These are phyloP conservation scores for Cryptosporidium parvum DNA, from an alignment of 169 alveolate species.

Conservation along the genomic window DNA sequence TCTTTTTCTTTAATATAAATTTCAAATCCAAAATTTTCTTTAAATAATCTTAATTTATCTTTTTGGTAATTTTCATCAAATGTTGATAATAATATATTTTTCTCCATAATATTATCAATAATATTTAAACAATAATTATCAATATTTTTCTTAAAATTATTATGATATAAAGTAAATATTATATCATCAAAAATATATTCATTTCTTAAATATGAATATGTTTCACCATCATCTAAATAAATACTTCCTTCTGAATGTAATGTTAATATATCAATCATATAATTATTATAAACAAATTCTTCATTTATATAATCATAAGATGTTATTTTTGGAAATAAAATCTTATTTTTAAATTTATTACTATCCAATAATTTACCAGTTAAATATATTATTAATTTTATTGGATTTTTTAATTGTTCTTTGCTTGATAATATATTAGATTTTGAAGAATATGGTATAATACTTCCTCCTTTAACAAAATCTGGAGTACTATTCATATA, in stretches of 20 bases:
- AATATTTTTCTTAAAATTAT: neutral
- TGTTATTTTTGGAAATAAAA: neutral
- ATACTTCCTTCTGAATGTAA: constrained; percentile 64
- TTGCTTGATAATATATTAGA: constrained; percentile 20
- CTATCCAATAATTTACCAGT: constrained; percentile 22
- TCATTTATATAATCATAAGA: neutral
- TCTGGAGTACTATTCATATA: constrained; percentile 43
- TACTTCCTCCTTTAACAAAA: constrained; percentile 58
- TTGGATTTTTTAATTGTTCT: constrained; percentile 20
- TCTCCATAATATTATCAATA: neutral
- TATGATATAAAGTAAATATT: constrained; percentile 10
- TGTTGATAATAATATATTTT: constrained; percentile 6
- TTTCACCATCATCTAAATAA: constrained; percentile 53
- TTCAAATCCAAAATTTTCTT: constrained; percentile 9
- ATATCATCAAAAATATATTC: constrained; percentile 46
- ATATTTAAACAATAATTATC: neutral
- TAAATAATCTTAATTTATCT: constrained; percentile 20
- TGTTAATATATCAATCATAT: constrained; percentile 32
- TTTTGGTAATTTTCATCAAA: constrained; percentile 14
- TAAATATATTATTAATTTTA: constrained; percentile 26
- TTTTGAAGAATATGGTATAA: constrained; percentile 25
- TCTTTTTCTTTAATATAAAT: constrained; percentile 16
- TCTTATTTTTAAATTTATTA: neutral
- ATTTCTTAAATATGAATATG: constrained; percentile 40
- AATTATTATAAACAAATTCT: constrained; percentile 2